phyloP scores from a whole-genome alignment of 2,329 filamentous ascomycete genomes.

The Clonostachys chloroleuca region DNA sequence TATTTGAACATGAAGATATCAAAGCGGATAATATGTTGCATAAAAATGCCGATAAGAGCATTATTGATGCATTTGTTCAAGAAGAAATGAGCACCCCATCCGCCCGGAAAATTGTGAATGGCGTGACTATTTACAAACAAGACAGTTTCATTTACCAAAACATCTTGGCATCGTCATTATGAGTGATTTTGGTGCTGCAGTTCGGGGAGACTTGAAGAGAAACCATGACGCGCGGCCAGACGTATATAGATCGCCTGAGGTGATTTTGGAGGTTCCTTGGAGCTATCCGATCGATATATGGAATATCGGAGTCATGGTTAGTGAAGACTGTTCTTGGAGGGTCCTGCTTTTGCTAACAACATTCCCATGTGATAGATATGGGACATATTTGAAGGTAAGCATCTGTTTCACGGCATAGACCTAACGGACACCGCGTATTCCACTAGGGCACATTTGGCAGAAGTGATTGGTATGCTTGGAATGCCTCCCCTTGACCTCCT shows the following conservation, averaged over 20 bases:
- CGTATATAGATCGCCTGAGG: conserved; percentile 12
- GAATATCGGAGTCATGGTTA: conserved; percentile 10
- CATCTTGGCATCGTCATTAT: no score
- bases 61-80: conserved; percentile 3
- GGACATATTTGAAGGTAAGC: conserved; percentile 12
- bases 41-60: conserved; percentile 2
- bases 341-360: no score
- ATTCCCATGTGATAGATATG: conserved; percentile 7
- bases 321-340: no score
- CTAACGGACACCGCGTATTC: conserved; percentile 6
- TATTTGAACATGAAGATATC: conserved; percentile 20
- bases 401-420: conserved; percentile 11
- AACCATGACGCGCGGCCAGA: conserved; percentile 4
- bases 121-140: neutral
- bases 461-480: conserved; percentile 12
- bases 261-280: conserved; percentile 13
- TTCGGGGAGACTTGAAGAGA: neutral
- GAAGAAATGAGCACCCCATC: neutral
- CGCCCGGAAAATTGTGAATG: neutral
- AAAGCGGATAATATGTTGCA: conserved; percentile 34
- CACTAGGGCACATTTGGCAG: conserved; percentile 12
- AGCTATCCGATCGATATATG: conserved; percentile 14
- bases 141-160: conserved; percentile 1
- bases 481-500: conserved; percentile 11
- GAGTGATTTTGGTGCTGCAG: neutral